Conservation (phyloP, 2,329 filamentous ascomycete genomes). For the Neopestalotiopsis sp. region DNA sequence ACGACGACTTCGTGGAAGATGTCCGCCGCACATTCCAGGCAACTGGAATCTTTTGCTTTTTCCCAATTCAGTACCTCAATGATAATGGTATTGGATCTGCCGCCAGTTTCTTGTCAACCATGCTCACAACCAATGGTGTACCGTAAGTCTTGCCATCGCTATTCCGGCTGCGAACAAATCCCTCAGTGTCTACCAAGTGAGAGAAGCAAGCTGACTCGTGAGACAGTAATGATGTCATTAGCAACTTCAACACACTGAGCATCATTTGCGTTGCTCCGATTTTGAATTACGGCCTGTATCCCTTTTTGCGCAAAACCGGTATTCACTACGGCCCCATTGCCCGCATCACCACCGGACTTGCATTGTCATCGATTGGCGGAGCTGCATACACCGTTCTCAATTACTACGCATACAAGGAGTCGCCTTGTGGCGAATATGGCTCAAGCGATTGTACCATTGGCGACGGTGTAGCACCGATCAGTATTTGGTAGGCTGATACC, state of each 20-base stretch:
- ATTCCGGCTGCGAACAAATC: background rate
- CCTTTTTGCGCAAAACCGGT: constrained; percentile 43
- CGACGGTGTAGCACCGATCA: constrained; percentile 47
- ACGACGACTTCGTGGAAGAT: constrained; percentile 72
- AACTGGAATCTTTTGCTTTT: constrained; percentile 65
- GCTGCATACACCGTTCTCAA: constrained; percentile 48
- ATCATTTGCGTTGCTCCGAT: constrained; percentile 53
- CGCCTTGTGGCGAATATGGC: constrained; percentile 47
- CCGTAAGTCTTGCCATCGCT: constrained; percentile 31
- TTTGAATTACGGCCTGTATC: constrained; percentile 55
- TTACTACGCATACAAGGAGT: constrained; percentile 48
- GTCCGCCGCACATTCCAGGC: constrained; percentile 64
- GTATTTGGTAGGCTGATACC: constrained; percentile 47
- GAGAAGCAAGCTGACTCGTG: background rate
- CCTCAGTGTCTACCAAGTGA: background rate
- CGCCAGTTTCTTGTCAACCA: constrained; percentile 52
- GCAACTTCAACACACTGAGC: constrained; percentile 55
- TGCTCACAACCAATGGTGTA: constrained; percentile 53
- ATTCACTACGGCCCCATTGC: constrained; percentile 54
- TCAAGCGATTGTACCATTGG: constrained; percentile 42
- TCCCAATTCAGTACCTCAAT: constrained; percentile 51
- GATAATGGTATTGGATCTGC: constrained; percentile 57
- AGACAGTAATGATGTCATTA: constrained; percentile 49
- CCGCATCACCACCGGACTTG: constrained; percentile 57
- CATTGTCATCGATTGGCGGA: constrained; percentile 53